Evolutionary conservation across 306 rosid genomes (phyloP).

Genomic region (Vigna angularis): DNA sequence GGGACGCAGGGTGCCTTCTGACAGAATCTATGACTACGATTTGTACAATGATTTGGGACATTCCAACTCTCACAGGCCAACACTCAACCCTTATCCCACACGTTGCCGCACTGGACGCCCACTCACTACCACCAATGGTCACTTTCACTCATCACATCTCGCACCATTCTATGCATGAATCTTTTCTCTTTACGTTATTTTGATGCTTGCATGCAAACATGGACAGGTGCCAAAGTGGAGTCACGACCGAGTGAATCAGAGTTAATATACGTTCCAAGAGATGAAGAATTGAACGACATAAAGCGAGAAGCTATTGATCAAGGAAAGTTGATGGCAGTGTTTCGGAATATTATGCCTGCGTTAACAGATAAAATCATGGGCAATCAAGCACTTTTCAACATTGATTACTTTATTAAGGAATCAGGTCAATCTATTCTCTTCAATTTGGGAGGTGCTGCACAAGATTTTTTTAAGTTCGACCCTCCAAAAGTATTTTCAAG

Average conservation of each 20-base stretch:
- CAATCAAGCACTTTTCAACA: slow-evolving; percentile 33
- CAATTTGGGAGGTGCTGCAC: slow-evolving; percentile 31
- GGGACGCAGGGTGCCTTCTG: not conserved
- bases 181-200: not conserved
- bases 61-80: slow-evolving; percentile 39
- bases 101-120: slow-evolving; percentile 59
- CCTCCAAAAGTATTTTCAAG: slow-evolving; percentile 51
- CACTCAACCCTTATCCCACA: slow-evolving; percentile 55
- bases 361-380: slow-evolving; percentile 32
- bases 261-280: slow-evolving; percentile 55
- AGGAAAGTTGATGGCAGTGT: slow-evolving; percentile 45
- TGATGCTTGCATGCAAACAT: slow-evolving; percentile 17
- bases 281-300: slow-evolving; percentile 54
- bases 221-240: slow-evolving; percentile 47
- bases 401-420: slow-evolving; percentile 40
- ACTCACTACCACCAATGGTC: slow-evolving; percentile 24
- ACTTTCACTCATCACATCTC: no score
- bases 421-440: not conserved
- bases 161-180: not conserved
- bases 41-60: slow-evolving; percentile 56
- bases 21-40: slow-evolving; percentile 52
- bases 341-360: slow-evolving; percentile 45
- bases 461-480: slow-evolving; percentile 48
- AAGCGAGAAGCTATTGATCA: slow-evolving; percentile 45
- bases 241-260: slow-evolving; percentile 32